These are phyloP conservation scores for Globisporangium nagaii DNA, from an alignment of 352 stramenopile species.

Conservation along the genomic window DNA sequence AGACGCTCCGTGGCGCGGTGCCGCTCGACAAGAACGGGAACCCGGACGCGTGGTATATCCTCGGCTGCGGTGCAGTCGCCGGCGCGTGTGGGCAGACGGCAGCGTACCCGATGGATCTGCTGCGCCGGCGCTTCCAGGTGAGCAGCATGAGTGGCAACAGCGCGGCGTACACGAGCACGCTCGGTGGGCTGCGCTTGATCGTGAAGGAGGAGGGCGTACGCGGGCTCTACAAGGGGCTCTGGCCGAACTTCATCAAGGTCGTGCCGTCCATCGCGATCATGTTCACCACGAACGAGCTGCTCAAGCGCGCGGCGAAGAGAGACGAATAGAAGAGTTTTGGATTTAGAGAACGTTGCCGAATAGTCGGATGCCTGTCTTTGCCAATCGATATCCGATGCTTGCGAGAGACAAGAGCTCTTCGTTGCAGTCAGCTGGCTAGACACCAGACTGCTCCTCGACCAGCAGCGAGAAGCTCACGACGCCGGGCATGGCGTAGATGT, in stretches of 20 bases:
- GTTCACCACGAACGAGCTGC: slow-evolving; percentile 75
- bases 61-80: slow-evolving; percentile 54
- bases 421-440: no score
- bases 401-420: neutral
- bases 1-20: slow-evolving; percentile 42
- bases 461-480: slow-evolving; percentile 79
- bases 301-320: slow-evolving; percentile 38
- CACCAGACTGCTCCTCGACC: slow-evolving; percentile 16
- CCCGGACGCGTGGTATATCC: slow-evolving; percentile 46
- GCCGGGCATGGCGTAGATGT: slow-evolving; percentile 77
- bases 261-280: slow-evolving; percentile 78
- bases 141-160: slow-evolving; percentile 29
- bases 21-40: slow-evolving; percentile 39
- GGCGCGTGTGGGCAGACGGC: slow-evolving; percentile 67
- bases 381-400: neutral
- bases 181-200: slow-evolving; percentile 42
- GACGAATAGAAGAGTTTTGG: neutral
- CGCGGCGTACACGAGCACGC: slow-evolving; percentile 40
- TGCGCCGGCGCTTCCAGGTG: slow-evolving; percentile 69
- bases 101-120: slow-evolving; percentile 73
- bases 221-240: slow-evolving; percentile 62
- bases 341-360: no score
- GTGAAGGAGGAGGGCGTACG: slow-evolving; percentile 43
- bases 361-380: no score
- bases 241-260: slow-evolving; percentile 74